These are phyloP conservation scores for Metarhizium anisopliae DNA, from an alignment of 2,329 filamentous ascomycete species.

Conservation along the genomic window DNA sequence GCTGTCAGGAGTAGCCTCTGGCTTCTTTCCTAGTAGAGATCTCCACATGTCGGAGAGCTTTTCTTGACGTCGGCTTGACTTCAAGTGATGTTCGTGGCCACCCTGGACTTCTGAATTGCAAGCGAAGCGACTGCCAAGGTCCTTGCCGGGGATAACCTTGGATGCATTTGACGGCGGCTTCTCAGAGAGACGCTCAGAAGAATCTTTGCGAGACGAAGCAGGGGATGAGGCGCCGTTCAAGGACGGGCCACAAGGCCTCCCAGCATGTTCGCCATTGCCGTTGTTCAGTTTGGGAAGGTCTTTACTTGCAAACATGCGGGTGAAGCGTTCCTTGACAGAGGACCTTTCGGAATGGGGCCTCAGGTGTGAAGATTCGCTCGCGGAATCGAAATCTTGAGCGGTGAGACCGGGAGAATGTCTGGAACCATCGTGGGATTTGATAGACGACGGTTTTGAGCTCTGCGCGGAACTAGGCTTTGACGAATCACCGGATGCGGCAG, in stretches of 20 bases:
- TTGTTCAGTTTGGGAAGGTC: conserved; percentile 31
- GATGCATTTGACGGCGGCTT: conserved; percentile 18
- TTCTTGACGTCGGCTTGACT: conserved; percentile 84
- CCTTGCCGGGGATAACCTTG: conserved; percentile 21
- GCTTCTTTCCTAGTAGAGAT: conserved; percentile 75
- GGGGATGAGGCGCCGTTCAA: conserved; percentile 25
- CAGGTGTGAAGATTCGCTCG: conserved; percentile 12
- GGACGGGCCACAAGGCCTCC: conserved; percentile 26
- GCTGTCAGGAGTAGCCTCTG: conserved; percentile 62
- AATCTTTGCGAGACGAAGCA: conserved; percentile 33
- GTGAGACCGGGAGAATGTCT: conserved; percentile 30
- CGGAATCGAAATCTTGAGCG: conserved; percentile 28
- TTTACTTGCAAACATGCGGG: conserved; percentile 56
- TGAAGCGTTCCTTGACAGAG: conserved; percentile 55
- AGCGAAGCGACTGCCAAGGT: conserved; percentile 42
- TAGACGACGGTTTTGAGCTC: conserved; percentile 7
- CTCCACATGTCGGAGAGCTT: conserved; percentile 90
- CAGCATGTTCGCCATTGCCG: conserved; percentile 23
- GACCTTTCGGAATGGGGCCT: conserved; percentile 41
- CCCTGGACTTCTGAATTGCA: conserved; percentile 46
- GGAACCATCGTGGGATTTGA: conserved; percentile 31
- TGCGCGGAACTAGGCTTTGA: conserved; percentile 5
- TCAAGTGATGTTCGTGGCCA: conserved; percentile 79
- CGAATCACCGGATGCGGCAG: conserved; percentile 3
- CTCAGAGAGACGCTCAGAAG: conserved; percentile 20